Conservation (phyloP, 2,329 filamentous ascomycete genomes). For the Sclerotinia borealis region DNA sequence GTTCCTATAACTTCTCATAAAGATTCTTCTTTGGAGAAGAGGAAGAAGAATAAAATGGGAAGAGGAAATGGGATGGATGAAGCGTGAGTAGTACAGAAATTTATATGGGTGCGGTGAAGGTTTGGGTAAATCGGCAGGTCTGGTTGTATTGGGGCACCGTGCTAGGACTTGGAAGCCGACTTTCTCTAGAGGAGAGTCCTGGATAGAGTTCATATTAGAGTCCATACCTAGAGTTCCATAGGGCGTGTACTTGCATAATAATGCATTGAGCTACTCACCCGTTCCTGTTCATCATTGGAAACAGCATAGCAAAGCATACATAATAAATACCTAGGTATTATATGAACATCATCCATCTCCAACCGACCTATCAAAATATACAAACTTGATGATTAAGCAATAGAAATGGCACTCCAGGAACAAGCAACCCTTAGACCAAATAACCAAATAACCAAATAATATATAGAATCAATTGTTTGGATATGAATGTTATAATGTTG, state of each 20-base stretch:
- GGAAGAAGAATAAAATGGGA: not conserved
- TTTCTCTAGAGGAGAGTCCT: too few relatives aligned
- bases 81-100: not conserved
- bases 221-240: too few relatives aligned
- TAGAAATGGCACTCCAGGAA: not conserved
- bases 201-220: too few relatives aligned
- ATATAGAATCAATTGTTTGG: not conserved
- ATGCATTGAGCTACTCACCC: not conserved
- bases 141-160: not conserved
- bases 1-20: not conserved
- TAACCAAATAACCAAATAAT: not conserved
- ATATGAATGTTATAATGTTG: not conserved
- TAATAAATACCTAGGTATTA: too few relatives aligned
- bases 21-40: not conserved
- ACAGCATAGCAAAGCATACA: not conserved
- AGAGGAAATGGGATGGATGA: not conserved
- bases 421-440: not conserved
- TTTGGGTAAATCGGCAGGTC: not conserved
- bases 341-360: too few relatives aligned
- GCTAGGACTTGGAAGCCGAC: not conserved
- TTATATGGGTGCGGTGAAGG: constrained; percentile 4
- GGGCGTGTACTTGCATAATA: not conserved
- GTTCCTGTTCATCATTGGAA: constrained; percentile 1
- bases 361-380: too few relatives aligned
- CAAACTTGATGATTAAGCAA: not conserved